Percentiles rank a stretch among this genome's conserved stretches.
Conservation (phyloP, 2,329 filamentous ascomycete species). For the Fusarium anthophilum region DNA sequence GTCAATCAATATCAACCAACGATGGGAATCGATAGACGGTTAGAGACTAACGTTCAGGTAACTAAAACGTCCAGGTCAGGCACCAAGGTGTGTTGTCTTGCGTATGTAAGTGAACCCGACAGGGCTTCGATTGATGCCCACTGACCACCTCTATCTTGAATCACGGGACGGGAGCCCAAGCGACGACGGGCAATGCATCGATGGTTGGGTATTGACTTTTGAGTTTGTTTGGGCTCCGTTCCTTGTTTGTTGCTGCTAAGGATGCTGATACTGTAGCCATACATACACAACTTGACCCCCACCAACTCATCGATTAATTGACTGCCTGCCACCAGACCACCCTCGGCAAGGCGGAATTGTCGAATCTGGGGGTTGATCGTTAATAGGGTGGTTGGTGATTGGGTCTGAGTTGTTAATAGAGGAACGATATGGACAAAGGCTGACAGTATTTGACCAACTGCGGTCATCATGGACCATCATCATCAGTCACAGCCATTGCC, state of each 20-base stretch:
- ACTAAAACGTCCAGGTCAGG: slow-evolving; percentile 35
- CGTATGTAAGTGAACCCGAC: slow-evolving; percentile 41
- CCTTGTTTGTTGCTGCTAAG: not conserved
- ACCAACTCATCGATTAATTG: slow-evolving; percentile 22
- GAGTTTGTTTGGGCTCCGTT: slow-evolving; percentile 1
- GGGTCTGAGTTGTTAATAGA: slow-evolving; percentile 1
- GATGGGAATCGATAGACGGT: slow-evolving; percentile 26
- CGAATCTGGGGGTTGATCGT: slow-evolving; percentile 14
- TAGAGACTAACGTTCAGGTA: not conserved
- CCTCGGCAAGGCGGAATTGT: slow-evolving; percentile 13
- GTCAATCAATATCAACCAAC: slow-evolving; percentile 41
- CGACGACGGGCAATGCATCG: not conserved
- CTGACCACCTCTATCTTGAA: slow-evolving; percentile 34
- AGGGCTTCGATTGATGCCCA: slow-evolving; percentile 43
- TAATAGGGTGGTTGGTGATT: slow-evolving; percentile 16
- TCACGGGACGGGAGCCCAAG: slow-evolving; percentile 12
- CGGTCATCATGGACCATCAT: not conserved
- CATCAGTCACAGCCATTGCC: slow-evolving; percentile 3
- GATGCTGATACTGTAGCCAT: not conserved
- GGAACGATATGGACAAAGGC: slow-evolving; percentile 17
- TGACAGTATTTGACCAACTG: slow-evolving; percentile 20
- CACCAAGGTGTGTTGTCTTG: slow-evolving; percentile 41
- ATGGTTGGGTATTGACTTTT: slow-evolving; percentile 6
- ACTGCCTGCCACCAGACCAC: slow-evolving; percentile 17
- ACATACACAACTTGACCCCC: not conserved